Percentiles rank a stretch among this genome's conserved stretches.
Conservation (phyloP, 2,329 filamentous ascomycete genomes). For the Chrysoporthe cubensis region DNA sequence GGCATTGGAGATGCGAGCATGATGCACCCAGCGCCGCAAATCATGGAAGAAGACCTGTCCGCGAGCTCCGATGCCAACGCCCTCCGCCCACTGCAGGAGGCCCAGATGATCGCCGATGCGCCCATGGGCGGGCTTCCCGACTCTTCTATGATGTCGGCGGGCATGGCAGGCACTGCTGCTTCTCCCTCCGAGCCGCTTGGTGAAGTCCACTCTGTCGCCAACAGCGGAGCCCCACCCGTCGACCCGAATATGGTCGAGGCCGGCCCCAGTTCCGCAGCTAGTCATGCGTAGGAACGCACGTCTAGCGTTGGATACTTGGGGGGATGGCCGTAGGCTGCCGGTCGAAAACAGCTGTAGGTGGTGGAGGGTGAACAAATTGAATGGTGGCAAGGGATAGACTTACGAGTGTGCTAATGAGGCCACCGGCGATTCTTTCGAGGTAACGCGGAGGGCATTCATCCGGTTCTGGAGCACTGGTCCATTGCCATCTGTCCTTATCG, state of each 20-base stretch:
- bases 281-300: neutral
- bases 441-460: neutral
- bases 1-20: neutral
- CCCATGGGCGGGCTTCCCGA: conserved; percentile 19
- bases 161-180: conserved; percentile 3
- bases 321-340: neutral
- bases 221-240: neutral
- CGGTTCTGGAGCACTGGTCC: neutral
- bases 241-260: conserved; percentile 9
- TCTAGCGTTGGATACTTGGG: neutral
- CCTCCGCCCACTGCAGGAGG: conserved; percentile 26
- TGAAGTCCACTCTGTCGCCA: neutral
- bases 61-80: conserved; percentile 9
- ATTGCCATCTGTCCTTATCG: neutral
- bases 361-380: neutral
- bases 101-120: conserved; percentile 22
- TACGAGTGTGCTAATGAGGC: neutral
- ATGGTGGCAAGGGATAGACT: no score
- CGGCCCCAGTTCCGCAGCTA: neutral
- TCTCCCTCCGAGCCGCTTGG: conserved; percentile 24
- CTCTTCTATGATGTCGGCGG: conserved; percentile 22
- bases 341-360: fast-evolving
- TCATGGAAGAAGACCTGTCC: conserved; percentile 15
- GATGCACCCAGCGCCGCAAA: conserved; percentile 1
- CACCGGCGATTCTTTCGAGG: neutral